Evolutionary conservation across 306 rosid species (phyloP).

Genomic region (Betula pendula): DNA sequence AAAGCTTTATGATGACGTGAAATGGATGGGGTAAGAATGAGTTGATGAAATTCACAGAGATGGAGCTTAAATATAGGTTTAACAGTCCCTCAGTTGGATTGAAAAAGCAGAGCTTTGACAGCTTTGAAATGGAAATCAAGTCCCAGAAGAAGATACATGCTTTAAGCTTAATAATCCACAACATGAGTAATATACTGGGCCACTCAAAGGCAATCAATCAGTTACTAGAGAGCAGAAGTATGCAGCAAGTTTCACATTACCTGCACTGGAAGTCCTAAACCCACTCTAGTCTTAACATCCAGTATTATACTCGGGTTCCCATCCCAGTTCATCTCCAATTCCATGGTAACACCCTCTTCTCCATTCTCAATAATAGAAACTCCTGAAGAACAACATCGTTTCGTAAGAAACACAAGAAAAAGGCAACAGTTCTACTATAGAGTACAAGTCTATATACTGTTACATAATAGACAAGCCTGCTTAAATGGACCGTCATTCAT

Average conservation of each 20-base stretch:
- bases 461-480: not conserved
- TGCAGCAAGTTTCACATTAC: conserved; percentile 37
- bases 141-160: not conserved
- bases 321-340: conserved; percentile 98
- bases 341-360: conserved; percentile 74
- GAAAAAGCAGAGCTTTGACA: conserved; percentile 17
- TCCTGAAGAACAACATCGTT: conserved; percentile 50
- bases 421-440: not conserved
- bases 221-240: conserved; percentile 8
- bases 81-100: conserved; percentile 23
- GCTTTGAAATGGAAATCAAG: conserved; percentile 8
- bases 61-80: not conserved
- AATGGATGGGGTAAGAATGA: not conserved
- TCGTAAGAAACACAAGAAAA: conserved; percentile 30
- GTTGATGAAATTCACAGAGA: conserved; percentile 6
- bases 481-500: not conserved
- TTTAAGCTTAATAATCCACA: not conserved
- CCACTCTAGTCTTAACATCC: conserved; percentile 77
- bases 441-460: not conserved
- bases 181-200: not conserved
- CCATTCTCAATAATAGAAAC: conserved; percentile 77
- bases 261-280: conserved; percentile 89
- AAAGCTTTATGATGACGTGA: not conserved
- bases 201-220: conserved; percentile 20
- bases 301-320: conserved; percentile 93